A percentile compares a stretch with the other conserved stretches of the same genome.
Conservation (phyloP, 2,329 filamentous ascomycete genomes). For the Penicillium digitatum region DNA sequence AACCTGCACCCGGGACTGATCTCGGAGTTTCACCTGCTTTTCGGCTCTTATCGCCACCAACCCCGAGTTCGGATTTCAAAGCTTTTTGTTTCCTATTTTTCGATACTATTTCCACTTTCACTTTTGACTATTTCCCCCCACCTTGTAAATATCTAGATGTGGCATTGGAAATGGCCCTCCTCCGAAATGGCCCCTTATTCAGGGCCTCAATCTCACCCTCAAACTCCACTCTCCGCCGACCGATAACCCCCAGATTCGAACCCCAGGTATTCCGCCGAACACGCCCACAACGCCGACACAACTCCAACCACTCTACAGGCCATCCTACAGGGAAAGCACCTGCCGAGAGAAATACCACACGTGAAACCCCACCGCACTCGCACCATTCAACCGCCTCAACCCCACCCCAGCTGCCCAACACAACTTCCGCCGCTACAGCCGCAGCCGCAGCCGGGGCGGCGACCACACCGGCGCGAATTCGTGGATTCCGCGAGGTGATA, state of each 20-base stretch:
- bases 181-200: constrained; percentile 13
- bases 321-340: neutral
- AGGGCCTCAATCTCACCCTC: constrained; percentile 8
- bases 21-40: constrained; percentile 4
- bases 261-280: constrained; percentile 14
- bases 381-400: neutral
- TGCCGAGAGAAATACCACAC: neutral
- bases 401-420: constrained; percentile 2
- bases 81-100: neutral
- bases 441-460: constrained; percentile 26
- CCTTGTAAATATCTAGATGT: neutral
- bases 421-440: constrained; percentile 19
- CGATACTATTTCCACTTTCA: neutral
- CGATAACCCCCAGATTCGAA: constrained; percentile 12
- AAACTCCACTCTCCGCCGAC: constrained; percentile 5
- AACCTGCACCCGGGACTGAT: neutral
- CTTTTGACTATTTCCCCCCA: neutral
- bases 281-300: constrained; percentile 19
- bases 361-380: neutral
- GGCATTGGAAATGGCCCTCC: constrained; percentile 16
- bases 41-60: constrained; percentile 8
- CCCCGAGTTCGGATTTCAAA: neutral
- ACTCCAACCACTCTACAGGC: constrained; percentile 6
- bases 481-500: constrained; percentile 30
- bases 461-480: constrained; percentile 21